Evolutionary conservation across 2,329 filamentous ascomycete species (phyloP), one percentile per base, ranked within the genome.

Genomic region (Colletotrichum incanum): DNA sequence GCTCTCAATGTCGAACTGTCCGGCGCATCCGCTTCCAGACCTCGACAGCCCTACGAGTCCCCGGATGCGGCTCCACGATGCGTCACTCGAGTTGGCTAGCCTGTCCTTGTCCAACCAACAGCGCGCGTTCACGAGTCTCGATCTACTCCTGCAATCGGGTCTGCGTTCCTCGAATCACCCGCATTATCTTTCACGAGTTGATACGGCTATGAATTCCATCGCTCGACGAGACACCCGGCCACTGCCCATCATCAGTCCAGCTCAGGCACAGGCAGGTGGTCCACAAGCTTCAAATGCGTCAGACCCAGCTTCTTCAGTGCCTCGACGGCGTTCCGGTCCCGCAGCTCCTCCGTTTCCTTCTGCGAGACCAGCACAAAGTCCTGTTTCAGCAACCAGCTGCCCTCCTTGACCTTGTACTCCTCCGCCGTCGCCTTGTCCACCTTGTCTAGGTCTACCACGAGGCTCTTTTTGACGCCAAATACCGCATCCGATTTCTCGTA

Each of bases 401-500:
- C 93, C 75, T 92, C 89, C 41, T 88, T 80, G 7, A 94, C 90
- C 20, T 84, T 86, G 78, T 95, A 93, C 77, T 90, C 84, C 75
- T 85, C 81, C 0, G 92, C 89, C 68, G 86, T 86, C 55, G 86
- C 86, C 43, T 79, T 86, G 81, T 82, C 84, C 61, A 75, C 90
- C 84, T 77, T 87, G 83, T 73, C 86, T 76, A 82, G 83, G 75
- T 94, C 92, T 18, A 94, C 86, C n/a, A 94, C 84, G 16, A 97
- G 85, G 37, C 92, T 94, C 79, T 94, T 87, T 81, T 97, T 97
- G 69, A 97, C 94, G 26, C 94, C 94, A 76, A 97, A 97, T 1
- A 97, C 94, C 0, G 94, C 93, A 78, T 97, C 94, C 0, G 92
- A 93, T 1, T 90, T 93, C 83, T 96, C 93, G 79, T 96, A 96